Base-by-base conservation (phyloP, 1,139 yeast species). In the Debaryomyces psychrophilus region DNA sequence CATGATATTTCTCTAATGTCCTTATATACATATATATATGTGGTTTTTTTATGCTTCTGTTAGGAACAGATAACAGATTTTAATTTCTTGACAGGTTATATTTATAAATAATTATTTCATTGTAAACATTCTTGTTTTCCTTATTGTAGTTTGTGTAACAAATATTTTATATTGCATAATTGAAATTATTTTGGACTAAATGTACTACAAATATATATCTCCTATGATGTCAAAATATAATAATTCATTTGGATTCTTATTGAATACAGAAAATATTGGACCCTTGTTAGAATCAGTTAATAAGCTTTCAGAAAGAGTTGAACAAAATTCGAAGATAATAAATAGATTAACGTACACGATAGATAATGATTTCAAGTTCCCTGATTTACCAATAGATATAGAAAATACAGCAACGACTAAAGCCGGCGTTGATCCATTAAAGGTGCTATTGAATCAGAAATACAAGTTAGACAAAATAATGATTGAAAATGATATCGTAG, bases 211-310 rank as follows among this genome's bases (percentile, higher is more conserved):
- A 17, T 22, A 8, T 37, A 18, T 49, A 52, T 44, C 55, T 60
- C 31, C 14, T 5, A 28, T 38, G 18, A 38, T 20, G 33, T 38
- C 41, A 17, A 38, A 38, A 29, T 38, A 38, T 15, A 38, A 28
- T 12, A 38, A 27, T n/a, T 28, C 41, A 11, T 38, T 28, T 28
- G 33, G 41, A 11, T 68, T 62, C 43, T 57, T 69, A 38, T 59
- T 72, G 28, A 71, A 69, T 45, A 71, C 75, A 6, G 79, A 73
- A 48, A 71, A 68, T 47, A 58, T 64, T 37, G 64, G 63, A 36
- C 76, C 76, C 4, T 54, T 73, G 15, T 33, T 61, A 1, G 58
- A 54, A 1, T 50, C 65, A 7, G 50, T 68, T 0, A 55, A 54
- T n/a, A 56, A 59, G 25, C 51, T 73, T 9, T 48, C 58, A 11